A percentile compares a stretch with the other conserved stretches of the same genome.
These are phyloP conservation scores for Simplicillium sp. DNA, from an alignment of 2,329 filamentous ascomycete genomes.

Conservation along the genomic window DNA sequence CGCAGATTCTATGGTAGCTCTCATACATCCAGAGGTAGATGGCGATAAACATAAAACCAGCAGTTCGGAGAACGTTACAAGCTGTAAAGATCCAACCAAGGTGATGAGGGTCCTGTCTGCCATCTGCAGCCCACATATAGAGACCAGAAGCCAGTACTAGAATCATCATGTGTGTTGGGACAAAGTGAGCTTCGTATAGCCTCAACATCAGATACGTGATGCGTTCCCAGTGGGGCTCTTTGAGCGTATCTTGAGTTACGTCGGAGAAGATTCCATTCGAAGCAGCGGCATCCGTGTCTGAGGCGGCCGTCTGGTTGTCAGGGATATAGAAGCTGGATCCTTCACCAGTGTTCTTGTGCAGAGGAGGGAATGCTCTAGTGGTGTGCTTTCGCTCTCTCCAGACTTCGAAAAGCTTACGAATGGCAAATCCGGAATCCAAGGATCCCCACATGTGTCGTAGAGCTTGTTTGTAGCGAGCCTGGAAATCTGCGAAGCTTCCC, in stretches of 20 bases:
- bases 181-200: conserved; percentile 66
- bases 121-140: conserved; percentile 45
- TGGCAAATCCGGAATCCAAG: conserved; percentile 57
- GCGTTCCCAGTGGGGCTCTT: conserved; percentile 43
- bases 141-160: conserved; percentile 53
- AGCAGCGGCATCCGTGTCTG: conserved; percentile 26
- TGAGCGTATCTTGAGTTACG: conserved; percentile 39
- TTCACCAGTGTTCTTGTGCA: conserved; percentile 39
- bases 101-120: conserved; percentile 38
- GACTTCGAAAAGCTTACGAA: conserved; percentile 47
- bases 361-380: conserved; percentile 42
- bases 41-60: conserved; percentile 53
- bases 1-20: conserved; percentile 53
- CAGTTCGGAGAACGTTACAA: conserved; percentile 49
- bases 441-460: conserved; percentile 70
- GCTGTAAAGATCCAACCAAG: conserved; percentile 50
- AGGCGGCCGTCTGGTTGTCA: conserved; percentile 28
- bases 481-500: conserved; percentile 47
- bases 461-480: conserved; percentile 62
- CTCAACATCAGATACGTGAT: conserved; percentile 53
- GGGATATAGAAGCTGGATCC: conserved; percentile 37
- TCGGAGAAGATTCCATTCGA: conserved; percentile 47
- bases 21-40: conserved; percentile 60
- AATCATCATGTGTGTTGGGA: conserved; percentile 58
- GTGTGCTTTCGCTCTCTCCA: conserved; percentile 50